These are phyloP conservation scores for Vanilla planifolia DNA, from an alignment of 106 monocot genomes.

Conservation along the genomic window DNA sequence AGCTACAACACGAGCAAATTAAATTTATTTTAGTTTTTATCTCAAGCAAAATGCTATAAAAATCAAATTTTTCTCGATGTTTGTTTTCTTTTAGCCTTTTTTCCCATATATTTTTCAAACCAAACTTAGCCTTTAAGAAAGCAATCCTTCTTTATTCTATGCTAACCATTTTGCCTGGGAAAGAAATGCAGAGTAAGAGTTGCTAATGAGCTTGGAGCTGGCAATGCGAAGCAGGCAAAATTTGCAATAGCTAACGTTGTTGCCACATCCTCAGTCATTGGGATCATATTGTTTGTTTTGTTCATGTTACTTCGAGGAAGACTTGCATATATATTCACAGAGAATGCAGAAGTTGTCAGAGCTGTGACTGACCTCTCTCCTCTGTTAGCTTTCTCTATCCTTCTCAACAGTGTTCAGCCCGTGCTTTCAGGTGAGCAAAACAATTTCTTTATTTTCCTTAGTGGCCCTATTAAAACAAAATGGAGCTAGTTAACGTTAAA, in stretches of 20 bases:
- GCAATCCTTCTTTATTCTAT: no score
- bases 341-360: conserved; percentile 18
- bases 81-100: no score
- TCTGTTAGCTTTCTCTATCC: conserved; percentile 53
- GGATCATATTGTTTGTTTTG: conserved; percentile 30
- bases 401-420: conserved; percentile 67
- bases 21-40: no score
- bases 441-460: no score
- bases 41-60: no score
- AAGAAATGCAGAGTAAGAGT: conserved; percentile 28
- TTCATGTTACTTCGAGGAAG: conserved; percentile 37
- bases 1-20: no score
- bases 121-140: no score
- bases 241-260: conserved; percentile 40
- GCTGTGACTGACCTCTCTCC: conserved; percentile 26
- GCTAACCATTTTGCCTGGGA: no score
- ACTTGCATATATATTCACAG: conserved; percentile 59
- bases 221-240: conserved; percentile 42
- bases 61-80: no score
- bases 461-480: no score
- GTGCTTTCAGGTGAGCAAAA: conserved; percentile 38
- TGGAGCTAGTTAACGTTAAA: no score
- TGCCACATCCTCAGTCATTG: conserved; percentile 33
- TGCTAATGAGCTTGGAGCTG: conserved; percentile 63
- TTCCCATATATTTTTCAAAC: no score